Base-by-base conservation (phyloP, 169 alveolate species). In the Cryptosporidium andersoni region DNA sequence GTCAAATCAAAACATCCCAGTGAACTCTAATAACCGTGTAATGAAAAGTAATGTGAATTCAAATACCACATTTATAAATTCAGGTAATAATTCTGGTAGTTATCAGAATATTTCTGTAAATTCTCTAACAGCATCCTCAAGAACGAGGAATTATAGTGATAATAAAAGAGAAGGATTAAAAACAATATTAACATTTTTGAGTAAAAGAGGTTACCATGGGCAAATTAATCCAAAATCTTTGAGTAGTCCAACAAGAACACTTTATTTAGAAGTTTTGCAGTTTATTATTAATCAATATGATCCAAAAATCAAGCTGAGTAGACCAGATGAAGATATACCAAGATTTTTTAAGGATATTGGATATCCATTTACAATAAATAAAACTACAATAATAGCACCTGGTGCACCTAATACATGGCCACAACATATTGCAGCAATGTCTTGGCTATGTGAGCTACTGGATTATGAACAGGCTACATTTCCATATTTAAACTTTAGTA, bases 331-430 rank as follows among this genome's bases (percentile, higher is more conserved):
- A 36, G 85, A 74, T 43, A 74, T 74, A 16, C 85, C 85, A 47
- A 82, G 91, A 49, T 89, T 89, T 65, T 89, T 88, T 39, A 89
- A 82, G 81, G 92, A 89, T 63, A 80, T 89, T 7, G 92, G 95
- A 56, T 92, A 92, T 39, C 95, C 94, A 48, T 67, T 81, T 60
- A 90, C 95, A 16, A 92, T 92, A 7, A 88, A 91, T 16, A 92
- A 88, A 60, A 89, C 94, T 14, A 85, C 95, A 12, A 82, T 92
- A 88, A 90, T 89, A 34, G 95, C 95, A 9, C 95, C 95, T 6
- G 91, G 92, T 14, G 90, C 95, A 1, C 94, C 93, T 39, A 82
- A 91, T 36, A 93, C 91, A 52, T 92, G 93, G 91, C 91, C 92
- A 45, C 93, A 90, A 9, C 95, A 92, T 53, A 80, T 92, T 74